These are phyloP conservation scores for Cyberlindnera mississippiensis DNA, from an alignment of 805 yeast species.

Conservation along the genomic window DNA sequence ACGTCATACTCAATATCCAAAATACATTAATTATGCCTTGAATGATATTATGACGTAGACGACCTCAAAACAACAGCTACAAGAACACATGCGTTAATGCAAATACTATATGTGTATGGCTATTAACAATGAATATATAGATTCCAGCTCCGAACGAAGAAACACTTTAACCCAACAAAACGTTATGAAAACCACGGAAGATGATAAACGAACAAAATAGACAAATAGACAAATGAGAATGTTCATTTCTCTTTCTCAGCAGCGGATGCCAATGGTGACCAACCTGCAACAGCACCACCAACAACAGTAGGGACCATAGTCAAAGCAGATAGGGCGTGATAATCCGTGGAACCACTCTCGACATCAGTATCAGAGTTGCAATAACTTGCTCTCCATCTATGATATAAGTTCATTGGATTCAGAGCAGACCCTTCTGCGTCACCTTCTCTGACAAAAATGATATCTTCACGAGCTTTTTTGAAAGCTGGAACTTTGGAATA, in stretches of 20 bases:
- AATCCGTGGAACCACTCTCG: constrained; percentile 14
- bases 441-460: constrained; percentile 23
- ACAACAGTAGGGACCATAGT: constrained; percentile 53
- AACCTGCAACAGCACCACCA: constrained; percentile 57
- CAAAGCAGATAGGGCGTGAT: constrained; percentile 37
- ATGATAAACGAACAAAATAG: not conserved
- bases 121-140: not conserved
- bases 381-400: constrained; percentile 24
- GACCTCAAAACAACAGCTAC: no score
- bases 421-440: constrained; percentile 17
- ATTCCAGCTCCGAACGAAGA: not conserved
- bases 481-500: constrained; percentile 32
- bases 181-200: not conserved
- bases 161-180: not conserved
- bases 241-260: constrained; percentile 3
- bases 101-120: not conserved
- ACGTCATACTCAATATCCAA: not conserved
- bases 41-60: no score
- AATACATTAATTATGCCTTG: no score
- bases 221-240: not conserved
- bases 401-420: constrained; percentile 26
- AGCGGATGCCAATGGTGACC: constrained; percentile 30
- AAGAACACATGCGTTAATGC: no score
- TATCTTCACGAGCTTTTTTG: constrained; percentile 30
- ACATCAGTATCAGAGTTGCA: constrained; percentile 6